Evolutionary conservation across 2,329 filamentous ascomycete genomes (phyloP).

Genomic region (Uncinocarpus reesii): DNA sequence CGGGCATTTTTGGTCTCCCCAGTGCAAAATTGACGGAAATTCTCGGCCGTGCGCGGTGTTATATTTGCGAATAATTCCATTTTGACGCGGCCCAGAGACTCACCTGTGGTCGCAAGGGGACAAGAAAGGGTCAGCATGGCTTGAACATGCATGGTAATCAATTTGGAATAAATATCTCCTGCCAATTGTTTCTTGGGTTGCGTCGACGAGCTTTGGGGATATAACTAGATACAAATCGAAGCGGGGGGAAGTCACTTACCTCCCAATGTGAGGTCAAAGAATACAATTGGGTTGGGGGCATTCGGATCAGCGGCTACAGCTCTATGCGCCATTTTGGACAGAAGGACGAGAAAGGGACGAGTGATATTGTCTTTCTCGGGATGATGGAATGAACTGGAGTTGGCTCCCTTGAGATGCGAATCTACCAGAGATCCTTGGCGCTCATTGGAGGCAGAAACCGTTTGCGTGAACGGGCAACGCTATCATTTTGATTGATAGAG

Average conservation of each 20-base stretch:
- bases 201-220: too few species aligned
- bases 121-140: too few species aligned
- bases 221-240: too few species aligned
- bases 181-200: too few species aligned
- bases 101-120: slow-evolving; percentile 48
- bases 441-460: too few species aligned
- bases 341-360: not conserved
- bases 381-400: too few species aligned
- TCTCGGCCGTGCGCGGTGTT: slow-evolving; percentile 82
- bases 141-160: too few species aligned
- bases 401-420: too few species aligned
- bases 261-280: slow-evolving; percentile 41
- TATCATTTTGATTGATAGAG: too few species aligned
- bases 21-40: slow-evolving; percentile 95
- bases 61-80: slow-evolving; percentile 83
- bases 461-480: too few species aligned
- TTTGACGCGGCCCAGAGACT: slow-evolving; percentile 74
- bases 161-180: not conserved
- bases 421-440: too few species aligned
- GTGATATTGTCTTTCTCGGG: too few species aligned
- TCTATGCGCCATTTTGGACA: slow-evolving; percentile 1
- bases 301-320: not conserved
- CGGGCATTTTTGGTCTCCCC: slow-evolving; percentile 74
- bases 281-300: slow-evolving; percentile 34
- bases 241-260: slow-evolving; percentile 29